phyloP scores from a whole-genome alignment of 345 rosid species.

The Cardamine occulta region DNA sequence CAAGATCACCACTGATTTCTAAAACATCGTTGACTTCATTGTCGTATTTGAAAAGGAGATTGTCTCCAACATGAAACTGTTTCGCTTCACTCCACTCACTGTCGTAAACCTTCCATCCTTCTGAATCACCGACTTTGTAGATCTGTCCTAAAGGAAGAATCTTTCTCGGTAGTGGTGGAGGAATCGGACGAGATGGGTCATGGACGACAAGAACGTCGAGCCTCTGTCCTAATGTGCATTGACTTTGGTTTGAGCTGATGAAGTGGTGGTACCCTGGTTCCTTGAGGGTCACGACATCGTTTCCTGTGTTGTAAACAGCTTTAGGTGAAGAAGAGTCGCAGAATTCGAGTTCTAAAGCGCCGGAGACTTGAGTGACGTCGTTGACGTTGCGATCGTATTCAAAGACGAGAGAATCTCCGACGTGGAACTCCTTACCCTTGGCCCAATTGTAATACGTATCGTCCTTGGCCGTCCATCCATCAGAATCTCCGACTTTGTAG shows the following conservation, averaged over 20 bases:
- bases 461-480: background rate
- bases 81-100: background rate
- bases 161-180: constrained; percentile 7
- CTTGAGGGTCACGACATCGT: background rate
- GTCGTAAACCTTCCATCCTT: background rate
- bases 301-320: background rate
- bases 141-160: background rate
- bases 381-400: background rate
- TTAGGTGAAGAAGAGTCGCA: no score
- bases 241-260: constrained; percentile 12
- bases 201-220: background rate
- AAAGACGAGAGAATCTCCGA: background rate
- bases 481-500: constrained; percentile 10
- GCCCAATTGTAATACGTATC: background rate
- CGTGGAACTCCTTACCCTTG: background rate
- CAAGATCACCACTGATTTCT: background rate
- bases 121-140: background rate
- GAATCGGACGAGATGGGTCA: background rate
- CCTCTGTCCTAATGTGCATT: background rate
- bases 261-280: background rate
- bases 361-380: constrained; percentile 15
- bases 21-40: background rate
- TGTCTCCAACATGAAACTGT: background rate
- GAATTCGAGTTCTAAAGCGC: no score
- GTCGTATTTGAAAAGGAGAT: background rate